Evolutionary conservation across 2,329 filamentous ascomycete genomes (phyloP).

Genomic region (Remersonia thermophila): DNA sequence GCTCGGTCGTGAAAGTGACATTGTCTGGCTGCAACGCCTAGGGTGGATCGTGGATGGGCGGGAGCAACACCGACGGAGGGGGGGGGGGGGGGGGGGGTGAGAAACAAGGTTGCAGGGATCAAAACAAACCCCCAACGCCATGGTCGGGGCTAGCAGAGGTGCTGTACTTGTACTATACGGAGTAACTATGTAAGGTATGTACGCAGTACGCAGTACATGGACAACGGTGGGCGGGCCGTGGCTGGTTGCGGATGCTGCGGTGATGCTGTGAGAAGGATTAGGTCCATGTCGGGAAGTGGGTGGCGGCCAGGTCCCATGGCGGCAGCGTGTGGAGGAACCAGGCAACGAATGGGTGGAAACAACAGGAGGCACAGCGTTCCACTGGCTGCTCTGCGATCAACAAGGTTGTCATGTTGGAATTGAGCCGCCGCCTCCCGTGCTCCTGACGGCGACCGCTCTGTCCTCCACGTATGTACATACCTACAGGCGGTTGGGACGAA

Average conservation of each 20-base stretch:
- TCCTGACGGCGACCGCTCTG: not conserved
- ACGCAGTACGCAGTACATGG: no score
- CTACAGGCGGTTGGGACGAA: conserved; percentile 2
- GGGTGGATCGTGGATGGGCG: conserved; percentile 16
- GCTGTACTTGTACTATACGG: no score
- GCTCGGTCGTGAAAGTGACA: not conserved
- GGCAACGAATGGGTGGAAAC: conserved; percentile 5
- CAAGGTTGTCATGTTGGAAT: no score
- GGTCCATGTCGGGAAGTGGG: conserved; percentile 6
- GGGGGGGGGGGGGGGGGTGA: conserved; percentile 4
- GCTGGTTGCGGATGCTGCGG: conserved; percentile 10
- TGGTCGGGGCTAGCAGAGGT: no score
- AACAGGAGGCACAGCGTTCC: not conserved
- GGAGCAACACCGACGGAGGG: conserved; percentile 3
- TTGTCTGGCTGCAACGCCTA: conserved; percentile 13
- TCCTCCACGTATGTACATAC: no score
- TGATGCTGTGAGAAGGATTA: conserved; percentile 7
- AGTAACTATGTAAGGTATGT: no score
- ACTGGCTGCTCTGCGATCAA: no score
- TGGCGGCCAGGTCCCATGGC: conserved; percentile 16
- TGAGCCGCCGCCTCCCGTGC: conserved; percentile 3
- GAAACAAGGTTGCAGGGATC: conserved; percentile 12
- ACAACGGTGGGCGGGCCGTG: conserved; percentile 9
- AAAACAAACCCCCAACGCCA: conserved; percentile 11
- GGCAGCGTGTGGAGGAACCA: conserved; percentile 12